Conservation (phyloP, 1,284 basidiomycete species). For the Pseudozyma thailandica region DNA sequence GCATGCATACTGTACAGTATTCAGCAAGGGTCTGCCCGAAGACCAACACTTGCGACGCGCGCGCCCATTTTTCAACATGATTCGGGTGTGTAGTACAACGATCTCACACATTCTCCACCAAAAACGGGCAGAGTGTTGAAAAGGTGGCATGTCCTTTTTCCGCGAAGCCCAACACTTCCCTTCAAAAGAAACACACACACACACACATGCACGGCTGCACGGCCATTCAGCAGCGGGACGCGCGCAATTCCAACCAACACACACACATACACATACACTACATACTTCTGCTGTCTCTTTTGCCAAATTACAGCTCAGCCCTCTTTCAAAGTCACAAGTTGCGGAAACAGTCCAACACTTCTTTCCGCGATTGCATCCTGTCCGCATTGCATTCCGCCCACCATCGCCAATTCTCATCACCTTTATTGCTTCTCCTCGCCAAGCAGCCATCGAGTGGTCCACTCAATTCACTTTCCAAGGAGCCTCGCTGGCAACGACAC, state of each 20-base stretch:
- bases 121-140: background rate
- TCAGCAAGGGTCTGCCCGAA: background rate
- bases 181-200: background rate
- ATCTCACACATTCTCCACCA: background rate
- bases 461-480: background rate
- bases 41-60: constrained; percentile 7
- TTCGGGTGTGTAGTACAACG: background rate
- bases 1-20: no score
- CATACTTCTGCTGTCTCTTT: background rate
- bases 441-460: background rate
- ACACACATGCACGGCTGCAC: constrained; percentile 1
- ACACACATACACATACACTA: constrained; percentile 3
- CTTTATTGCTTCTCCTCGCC: background rate
- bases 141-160: constrained; percentile 5
- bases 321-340: background rate
- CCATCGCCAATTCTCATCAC: no score
- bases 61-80: background rate
- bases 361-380: no score
- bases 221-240: background rate
- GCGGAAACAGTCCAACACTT: no score
- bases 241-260: constrained; percentile 8
- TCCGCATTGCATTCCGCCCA: background rate
- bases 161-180: constrained; percentile 4
- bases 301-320: background rate
- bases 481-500: background rate